Evolutionary conservation across 2,329 filamentous ascomycete species (phyloP).

Genomic region (Emergomyces pasteurianus): DNA sequence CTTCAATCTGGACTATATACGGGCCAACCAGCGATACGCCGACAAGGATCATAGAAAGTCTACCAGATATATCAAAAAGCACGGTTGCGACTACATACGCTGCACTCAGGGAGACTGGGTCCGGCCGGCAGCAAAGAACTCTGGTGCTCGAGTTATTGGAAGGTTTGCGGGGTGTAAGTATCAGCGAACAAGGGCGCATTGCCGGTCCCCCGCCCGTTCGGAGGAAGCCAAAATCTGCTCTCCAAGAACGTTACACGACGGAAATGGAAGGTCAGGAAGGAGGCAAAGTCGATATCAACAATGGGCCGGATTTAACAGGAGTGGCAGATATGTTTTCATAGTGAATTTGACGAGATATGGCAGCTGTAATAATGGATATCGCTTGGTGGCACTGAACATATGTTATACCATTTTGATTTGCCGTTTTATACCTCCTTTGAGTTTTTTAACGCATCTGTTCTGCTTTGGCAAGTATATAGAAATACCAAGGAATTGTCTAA

Average conservation of each 20-base stretch:
- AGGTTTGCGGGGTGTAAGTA: conserved; percentile 76
- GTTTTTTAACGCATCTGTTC: neutral
- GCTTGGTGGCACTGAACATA: neutral
- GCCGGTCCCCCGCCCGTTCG: conserved; percentile 30
- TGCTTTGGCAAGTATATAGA: neutral
- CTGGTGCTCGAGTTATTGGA: conserved; percentile 75
- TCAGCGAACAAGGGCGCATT: conserved; percentile 87
- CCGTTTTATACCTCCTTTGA: neutral
- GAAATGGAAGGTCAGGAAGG: conserved; percentile 32
- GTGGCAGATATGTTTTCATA: conserved; percentile 44
- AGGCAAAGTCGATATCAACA: conserved; percentile 32
- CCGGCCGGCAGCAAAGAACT: conserved; percentile 63
- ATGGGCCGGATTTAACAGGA: conserved; percentile 39
- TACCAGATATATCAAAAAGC: conserved; percentile 61
- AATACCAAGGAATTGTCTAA: neutral
- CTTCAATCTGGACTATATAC: conserved; percentile 70
- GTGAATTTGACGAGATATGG: neutral
- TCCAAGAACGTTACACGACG: conserved; percentile 34
- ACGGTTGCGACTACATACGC: conserved; percentile 55
- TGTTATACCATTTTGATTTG: neutral
- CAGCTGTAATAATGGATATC: neutral
- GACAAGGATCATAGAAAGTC: conserved; percentile 58
- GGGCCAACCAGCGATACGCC: conserved; percentile 58
- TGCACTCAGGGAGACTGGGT: conserved; percentile 44
- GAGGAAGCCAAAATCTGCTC: conserved; percentile 30